Evolutionary conservation across 2,329 filamentous ascomycete genomes (phyloP), one percentile per base, ranked within the genome.

Genomic region (Chaetomiaceae sp.): DNA sequence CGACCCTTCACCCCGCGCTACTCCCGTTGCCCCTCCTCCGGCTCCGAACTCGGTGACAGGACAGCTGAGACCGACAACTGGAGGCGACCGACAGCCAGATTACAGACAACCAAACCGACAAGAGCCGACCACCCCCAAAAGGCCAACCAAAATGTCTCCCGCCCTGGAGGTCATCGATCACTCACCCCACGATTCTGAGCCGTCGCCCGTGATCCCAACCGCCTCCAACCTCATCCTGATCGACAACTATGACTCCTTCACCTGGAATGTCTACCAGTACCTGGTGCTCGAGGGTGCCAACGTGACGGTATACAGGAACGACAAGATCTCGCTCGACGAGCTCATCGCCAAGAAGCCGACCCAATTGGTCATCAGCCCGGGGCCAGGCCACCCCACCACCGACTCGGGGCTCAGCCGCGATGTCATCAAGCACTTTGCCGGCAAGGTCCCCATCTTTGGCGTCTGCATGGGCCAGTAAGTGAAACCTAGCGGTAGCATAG

Each of bases 201-300:
- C 86, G 46, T 84, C 85, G 25, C 75, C 83, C 46, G 83, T 84
- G 31, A 76, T 96, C 47, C 68, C 85, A 20, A 90, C 84, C 44
- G 93, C 93, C 21, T 87, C 86, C 51, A 97, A 97, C 70, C 79
- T 99, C 52, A 81, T 99, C 56, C 78, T 99, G 57, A 96, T 99
- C 63, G 93, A 99, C 76, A 99, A 99, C 72, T 99, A 97, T 70
- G 93, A 99, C 70, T 97, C 93, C 3, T 99, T 99, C 69, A 96
- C 92, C 53, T 99, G 91, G 89, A 99, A 99, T 66, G 89, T 99
- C 53, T 99, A 97, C 69, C 95, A 99, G 70, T 99, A 99, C 65
- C 82, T 99, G 1, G 86, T 92, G 6, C 83, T 99, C n/a, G 93
- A 97, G 68, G 93, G 93, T 27, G 93, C 95, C 23, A 87, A 76